Percentiles rank a stretch among this genome's conserved stretches.
Evolutionary conservation across 1,284 basidiomycete species (phyloP).

Genomic region (Cutaneotrichosporon arboriforme): DNA sequence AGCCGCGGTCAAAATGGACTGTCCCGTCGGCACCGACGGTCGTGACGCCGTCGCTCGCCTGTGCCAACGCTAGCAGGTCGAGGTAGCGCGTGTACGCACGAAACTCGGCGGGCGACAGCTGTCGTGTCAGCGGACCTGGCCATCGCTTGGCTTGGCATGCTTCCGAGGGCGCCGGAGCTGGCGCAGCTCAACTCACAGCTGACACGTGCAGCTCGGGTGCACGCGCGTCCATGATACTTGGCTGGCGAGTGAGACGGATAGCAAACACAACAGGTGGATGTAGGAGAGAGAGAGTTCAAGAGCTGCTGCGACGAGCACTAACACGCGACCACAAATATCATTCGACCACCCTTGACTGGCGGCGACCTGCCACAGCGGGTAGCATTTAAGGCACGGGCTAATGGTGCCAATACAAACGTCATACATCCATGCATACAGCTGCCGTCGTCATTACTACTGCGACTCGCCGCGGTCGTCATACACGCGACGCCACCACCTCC

Average conservation of each 20-base stretch:
- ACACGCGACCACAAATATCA: too few species aligned
- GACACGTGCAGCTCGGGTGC: slow-evolving; percentile 15
- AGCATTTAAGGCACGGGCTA: too few species aligned
- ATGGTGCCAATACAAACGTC: not conserved
- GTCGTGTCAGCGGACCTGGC: not conserved
- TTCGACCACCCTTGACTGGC: too few species aligned
- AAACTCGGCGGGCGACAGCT: slow-evolving; percentile 23
- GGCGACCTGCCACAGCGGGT: too few species aligned
- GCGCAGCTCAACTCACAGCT: slow-evolving; percentile 2
- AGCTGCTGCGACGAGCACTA: too few species aligned
- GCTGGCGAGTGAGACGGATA: not conserved
- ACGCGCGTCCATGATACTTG: slow-evolving; percentile 6
- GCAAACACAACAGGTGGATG: too few species aligned
- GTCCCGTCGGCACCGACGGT: slow-evolving; percentile 14
- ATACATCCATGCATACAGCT: too few species aligned
- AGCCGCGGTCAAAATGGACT: slow-evolving; percentile 14
- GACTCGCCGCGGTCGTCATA: not conserved
- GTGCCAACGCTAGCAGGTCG: slow-evolving; percentile 16
- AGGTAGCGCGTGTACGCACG: slow-evolving; percentile 20
- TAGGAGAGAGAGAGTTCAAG: too few species aligned
- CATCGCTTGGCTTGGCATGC: not conserved
- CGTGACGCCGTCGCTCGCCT: slow-evolving; percentile 5
- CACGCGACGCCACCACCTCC: slow-evolving; percentile 19
- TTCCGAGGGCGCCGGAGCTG: not conserved
- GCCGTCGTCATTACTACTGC: too few species aligned